phyloP scores from a whole-genome alignment of 495 filamentous ascomycete species.

The Paragyromitra xinjiangensis region DNA sequence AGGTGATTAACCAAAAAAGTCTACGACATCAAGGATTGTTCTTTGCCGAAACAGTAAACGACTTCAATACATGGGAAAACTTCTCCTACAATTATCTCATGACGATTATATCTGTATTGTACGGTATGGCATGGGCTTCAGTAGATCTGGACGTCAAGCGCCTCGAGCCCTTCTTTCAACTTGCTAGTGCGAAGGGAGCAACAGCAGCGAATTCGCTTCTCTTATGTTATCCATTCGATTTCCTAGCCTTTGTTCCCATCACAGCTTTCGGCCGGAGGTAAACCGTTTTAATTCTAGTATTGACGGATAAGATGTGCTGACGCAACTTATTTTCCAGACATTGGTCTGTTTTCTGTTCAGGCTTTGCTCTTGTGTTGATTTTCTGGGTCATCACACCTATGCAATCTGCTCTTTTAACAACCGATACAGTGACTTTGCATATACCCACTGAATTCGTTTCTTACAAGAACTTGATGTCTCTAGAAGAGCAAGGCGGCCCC shows the following conservation, averaged over 20 bases:
- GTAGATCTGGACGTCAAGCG: conserved; percentile 63
- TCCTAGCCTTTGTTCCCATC: conserved; percentile 62
- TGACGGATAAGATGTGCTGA: background rate
- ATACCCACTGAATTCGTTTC: conserved; percentile 50
- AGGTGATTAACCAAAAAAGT: conserved; percentile 54
- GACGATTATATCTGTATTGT: conserved; percentile 61
- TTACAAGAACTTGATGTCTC: background rate
- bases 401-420: conserved; percentile 60
- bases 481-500: conserved; percentile 48
- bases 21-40: conserved; percentile 58
- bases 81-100: conserved; percentile 61
- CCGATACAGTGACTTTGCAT: conserved; percentile 24
- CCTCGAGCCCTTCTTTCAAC: conserved; percentile 63
- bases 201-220: conserved; percentile 59
- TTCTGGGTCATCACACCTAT: conserved; percentile 63
- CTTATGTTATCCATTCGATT: conserved; percentile 64
- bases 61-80: conserved; percentile 48
- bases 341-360: conserved; percentile 61
- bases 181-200: conserved; percentile 61
- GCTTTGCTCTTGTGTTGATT: conserved; percentile 59
- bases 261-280: conserved; percentile 59
- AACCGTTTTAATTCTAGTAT: conserved; percentile 9
- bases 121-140: conserved; percentile 62
- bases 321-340: conserved; percentile 56
- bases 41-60: conserved; percentile 53